phyloP scores from a whole-genome alignment of 2,329 filamentous ascomycete species.

The Neurospora crassa region DNA sequence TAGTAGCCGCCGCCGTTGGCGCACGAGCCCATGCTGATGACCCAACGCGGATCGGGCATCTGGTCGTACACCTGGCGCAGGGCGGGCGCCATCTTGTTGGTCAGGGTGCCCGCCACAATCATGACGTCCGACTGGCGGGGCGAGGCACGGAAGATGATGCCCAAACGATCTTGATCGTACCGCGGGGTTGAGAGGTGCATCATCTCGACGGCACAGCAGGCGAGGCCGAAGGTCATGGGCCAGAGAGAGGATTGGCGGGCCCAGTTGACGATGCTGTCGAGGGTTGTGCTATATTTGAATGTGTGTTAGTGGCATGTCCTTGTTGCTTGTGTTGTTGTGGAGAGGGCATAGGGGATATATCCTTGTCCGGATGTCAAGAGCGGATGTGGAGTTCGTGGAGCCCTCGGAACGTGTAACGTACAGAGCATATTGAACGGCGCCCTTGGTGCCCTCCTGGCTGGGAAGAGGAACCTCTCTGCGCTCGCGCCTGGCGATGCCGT shows the following conservation, averaged over 20 bases:
- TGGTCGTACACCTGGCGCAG: constrained; percentile 89
- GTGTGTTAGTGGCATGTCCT: not conserved
- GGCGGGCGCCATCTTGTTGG: constrained; percentile 93
- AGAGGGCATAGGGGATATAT: constrained; percentile 17
- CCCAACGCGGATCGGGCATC: constrained; percentile 88
- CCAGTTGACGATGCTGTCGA: constrained; percentile 78
- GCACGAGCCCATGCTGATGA: constrained; percentile 63
- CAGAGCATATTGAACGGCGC: constrained; percentile 77
- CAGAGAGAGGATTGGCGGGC: constrained; percentile 74
- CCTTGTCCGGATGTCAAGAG: constrained; percentile 33
- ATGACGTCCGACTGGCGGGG: constrained; percentile 71
- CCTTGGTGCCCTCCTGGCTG: constrained; percentile 72
- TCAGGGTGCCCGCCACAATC: constrained; percentile 87
- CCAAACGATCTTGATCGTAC: constrained; percentile 81
- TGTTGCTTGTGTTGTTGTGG: not conserved
- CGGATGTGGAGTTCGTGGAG: constrained; percentile 7
- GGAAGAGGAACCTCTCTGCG: constrained; percentile 66
- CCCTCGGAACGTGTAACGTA: constrained; percentile 37
- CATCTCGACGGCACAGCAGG: constrained; percentile 87
- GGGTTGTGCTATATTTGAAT: constrained; percentile 48
- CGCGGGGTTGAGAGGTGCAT: constrained; percentile 83
- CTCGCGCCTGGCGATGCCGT: constrained; percentile 40
- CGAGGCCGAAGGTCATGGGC: constrained; percentile 83
- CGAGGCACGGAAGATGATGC: constrained; percentile 64
- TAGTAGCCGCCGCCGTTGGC: constrained; percentile 67